Conservation (phyloP, 495 filamentous ascomycete genomes). For the Extremus antarcticus region DNA sequence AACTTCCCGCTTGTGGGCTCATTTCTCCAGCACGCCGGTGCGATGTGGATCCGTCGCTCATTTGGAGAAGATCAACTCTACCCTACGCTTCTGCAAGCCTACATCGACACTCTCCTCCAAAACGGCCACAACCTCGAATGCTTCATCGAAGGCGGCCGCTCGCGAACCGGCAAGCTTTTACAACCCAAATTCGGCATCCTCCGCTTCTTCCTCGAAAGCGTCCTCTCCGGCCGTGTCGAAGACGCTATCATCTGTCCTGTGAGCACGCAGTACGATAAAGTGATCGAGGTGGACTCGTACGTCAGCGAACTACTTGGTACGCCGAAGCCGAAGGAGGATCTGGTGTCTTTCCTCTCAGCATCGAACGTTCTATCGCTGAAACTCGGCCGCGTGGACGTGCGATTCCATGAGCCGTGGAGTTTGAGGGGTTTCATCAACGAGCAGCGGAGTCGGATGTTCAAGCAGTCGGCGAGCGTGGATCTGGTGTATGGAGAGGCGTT, state of each 20-base stretch:
- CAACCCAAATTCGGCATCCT: constrained; percentile 95
- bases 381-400: constrained; percentile 83
- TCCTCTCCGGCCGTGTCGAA: constrained; percentile 76
- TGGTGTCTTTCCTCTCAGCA: constrained; percentile 75
- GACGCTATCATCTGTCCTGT: constrained; percentile 91
- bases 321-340: constrained; percentile 88
- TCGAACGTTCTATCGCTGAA: constrained; percentile 82
- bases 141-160: constrained; percentile 67
- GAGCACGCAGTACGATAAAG: constrained; percentile 96
- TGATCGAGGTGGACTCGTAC: constrained; percentile 94
- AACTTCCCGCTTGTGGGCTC: constrained; percentile 84
- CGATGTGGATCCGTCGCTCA: constrained; percentile 90
- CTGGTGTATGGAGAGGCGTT: constrained; percentile 28
- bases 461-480: constrained; percentile 23
- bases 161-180: constrained; percentile 84
- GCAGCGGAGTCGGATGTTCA: constrained; percentile 45
- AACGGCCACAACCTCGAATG: constrained; percentile 91
- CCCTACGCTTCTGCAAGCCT: constrained; percentile 80
- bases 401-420: constrained; percentile 94
- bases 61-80: constrained; percentile 92
- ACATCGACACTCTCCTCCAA: constrained; percentile 85
- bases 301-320: constrained; percentile 87
- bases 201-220: constrained; percentile 78
- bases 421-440: constrained; percentile 65
- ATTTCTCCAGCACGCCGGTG: constrained; percentile 89